Evolutionary conservation across 75 land plant species (phyloP), one percentile per base, ranked within the genome.

Genomic region (Chamaecyparis obtusa): DNA sequence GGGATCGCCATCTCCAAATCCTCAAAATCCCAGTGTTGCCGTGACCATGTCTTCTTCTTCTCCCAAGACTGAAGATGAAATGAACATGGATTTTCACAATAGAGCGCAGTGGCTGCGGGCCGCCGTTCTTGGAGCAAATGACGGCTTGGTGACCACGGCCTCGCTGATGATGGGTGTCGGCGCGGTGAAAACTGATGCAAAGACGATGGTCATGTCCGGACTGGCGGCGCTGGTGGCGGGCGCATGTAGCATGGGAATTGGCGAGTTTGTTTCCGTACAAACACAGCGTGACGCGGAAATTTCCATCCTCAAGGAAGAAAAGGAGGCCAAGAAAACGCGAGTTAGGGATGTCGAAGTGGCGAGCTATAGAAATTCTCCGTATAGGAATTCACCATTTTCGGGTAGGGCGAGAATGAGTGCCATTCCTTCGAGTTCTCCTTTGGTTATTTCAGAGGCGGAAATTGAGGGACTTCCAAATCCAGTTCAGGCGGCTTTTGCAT

Each of bases 181-280:
- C 15, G 97, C 97, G 2, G 94, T 92, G 41, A 94, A 93, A 44
- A 55, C 86, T 2, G 90, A 90, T 33, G 48, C 86, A 46, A 93
- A 89, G 72, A 90, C 91, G 83, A 92, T 92, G 93, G 85, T 96
- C 11, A 54, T 97, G 16, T 92, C 95, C 11, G 99, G 98, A 16
- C 88, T 97, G 60, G 99, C 98, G 0, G 97, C 96, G 19, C 92
- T 97, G 17, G 89, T 97, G 1, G 98, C 96, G 2, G 99, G 99
- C 0, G 99, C 99, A 0, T 94, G 98, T 67, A 93, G 95, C 86
- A 97, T 97, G 99, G 98, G 96, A 74, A 96, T 97, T 14, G 98
- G 99, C 0, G 98, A 97, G 90, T 97, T 93, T 83, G 96, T 97
- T 44, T 97, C 99, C 0, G 98, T 97, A 19, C 95, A 92, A 87